A percentile compares a stretch with the other conserved stretches of the same genome.
phyloP scores from a whole-genome alignment of 208 protist species.

The Naegleria fowleri region DNA sequence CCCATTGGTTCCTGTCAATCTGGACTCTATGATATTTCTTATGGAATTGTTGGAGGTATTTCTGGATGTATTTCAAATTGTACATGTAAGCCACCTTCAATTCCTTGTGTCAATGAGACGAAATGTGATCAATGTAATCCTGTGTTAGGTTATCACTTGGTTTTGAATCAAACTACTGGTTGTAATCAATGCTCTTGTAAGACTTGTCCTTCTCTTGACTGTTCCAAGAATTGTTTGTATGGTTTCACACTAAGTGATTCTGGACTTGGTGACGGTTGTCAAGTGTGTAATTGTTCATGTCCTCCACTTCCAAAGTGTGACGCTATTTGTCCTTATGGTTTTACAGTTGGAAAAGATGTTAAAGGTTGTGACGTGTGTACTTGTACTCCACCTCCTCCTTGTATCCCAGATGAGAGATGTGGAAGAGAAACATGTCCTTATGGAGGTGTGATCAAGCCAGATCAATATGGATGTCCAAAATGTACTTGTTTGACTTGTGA shows the following conservation, averaged over 20 bases:
- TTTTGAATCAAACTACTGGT: background rate
- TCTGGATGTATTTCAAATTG: background rate
- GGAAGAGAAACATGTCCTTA: background rate
- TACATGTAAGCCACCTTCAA: background rate
- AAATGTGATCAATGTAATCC: background rate
- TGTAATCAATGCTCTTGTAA: background rate
- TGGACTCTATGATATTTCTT: background rate
- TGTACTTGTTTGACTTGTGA: background rate
- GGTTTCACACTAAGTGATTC: background rate
- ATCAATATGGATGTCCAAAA: background rate
- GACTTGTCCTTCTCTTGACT: background rate
- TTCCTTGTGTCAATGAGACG: background rate
- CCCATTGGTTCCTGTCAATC: background rate
- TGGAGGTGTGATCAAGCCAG: background rate
- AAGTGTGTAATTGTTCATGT: background rate
- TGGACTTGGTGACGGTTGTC: background rate
- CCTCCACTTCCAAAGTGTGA: background rate
- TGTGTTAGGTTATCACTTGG: background rate
- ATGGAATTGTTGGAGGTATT: conserved; percentile 2
- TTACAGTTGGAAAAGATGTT: background rate
- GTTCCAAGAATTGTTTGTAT: background rate
- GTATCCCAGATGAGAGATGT: background rate
- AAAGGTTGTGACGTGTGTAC: background rate
- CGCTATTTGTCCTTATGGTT: background rate
- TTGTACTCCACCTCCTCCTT: background rate